phyloP scores from a whole-genome alignment of 345 rosid genomes.

The Aquilaria yunnanensis region DNA sequence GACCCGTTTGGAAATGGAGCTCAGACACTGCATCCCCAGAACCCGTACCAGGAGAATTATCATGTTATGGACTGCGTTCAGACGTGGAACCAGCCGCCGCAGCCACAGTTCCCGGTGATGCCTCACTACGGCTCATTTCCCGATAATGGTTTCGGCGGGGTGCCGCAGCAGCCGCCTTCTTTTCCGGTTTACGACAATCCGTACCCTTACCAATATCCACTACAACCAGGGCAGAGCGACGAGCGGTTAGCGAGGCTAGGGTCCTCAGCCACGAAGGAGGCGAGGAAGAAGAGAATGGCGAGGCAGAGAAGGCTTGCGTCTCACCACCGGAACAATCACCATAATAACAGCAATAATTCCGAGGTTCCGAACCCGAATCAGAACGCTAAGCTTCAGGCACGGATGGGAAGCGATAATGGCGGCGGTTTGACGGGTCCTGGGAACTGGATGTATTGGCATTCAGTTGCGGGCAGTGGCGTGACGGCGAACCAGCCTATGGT shows the following conservation, averaged over 20 bases:
- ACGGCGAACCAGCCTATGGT: slow-evolving; percentile 24
- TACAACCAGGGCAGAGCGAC: slow-evolving; percentile 36
- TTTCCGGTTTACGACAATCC: slow-evolving; percentile 54
- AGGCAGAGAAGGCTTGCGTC: slow-evolving; percentile 74
- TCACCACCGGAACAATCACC: slow-evolving; percentile 35
- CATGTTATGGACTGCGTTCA: slow-evolving; percentile 36
- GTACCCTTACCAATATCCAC: slow-evolving; percentile 39
- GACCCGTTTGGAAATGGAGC: slow-evolving; percentile 33
- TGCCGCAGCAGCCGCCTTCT: slow-evolving; percentile 22
- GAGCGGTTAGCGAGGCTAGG: slow-evolving; percentile 47
- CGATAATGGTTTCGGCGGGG: slow-evolving; percentile 24
- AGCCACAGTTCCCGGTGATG: slow-evolving; percentile 37
- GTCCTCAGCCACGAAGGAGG: slow-evolving; percentile 86
- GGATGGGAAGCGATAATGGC: slow-evolving; percentile 26
- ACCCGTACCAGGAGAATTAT: slow-evolving; percentile 25
- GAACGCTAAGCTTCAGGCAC: slow-evolving; percentile 32
- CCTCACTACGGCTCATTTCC: slow-evolving; percentile 23
- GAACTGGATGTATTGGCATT: slow-evolving; percentile 71
- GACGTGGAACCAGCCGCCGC: slow-evolving; percentile 27
- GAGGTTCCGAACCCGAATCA: slow-evolving; percentile 32
- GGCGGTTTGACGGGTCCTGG: slow-evolving; percentile 13
- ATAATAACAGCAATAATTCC: slow-evolving; percentile 27
- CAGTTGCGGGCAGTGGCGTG: slow-evolving; percentile 19
- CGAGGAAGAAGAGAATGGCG: slow-evolving; percentile 98
- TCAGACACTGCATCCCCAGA: slow-evolving; percentile 19